A percentile compares a stretch with the other conserved stretches of the same genome.
Evolutionary conservation across 2,329 filamentous ascomycete species (phyloP).

Genomic region (Alternaria arborescens): DNA sequence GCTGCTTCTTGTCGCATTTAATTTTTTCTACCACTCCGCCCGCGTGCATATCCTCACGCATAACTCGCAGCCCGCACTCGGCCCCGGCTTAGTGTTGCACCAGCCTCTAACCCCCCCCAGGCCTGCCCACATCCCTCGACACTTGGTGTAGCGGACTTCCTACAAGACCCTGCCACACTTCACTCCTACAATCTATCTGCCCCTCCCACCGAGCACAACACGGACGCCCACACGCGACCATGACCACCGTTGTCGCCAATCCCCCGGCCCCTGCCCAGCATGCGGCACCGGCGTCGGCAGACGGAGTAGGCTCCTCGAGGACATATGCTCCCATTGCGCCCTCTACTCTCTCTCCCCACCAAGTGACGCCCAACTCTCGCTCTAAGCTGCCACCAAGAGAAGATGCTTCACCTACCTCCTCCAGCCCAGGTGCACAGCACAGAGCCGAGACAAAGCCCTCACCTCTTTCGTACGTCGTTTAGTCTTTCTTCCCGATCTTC

Average conservation of each 20-base stretch:
- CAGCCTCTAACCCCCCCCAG: conserved; percentile 32
- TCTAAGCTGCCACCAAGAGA: conserved; percentile 45
- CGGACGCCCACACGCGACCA: conserved; percentile 42
- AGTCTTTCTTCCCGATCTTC: conserved; percentile 37
- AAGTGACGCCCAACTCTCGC: conserved; percentile 49
- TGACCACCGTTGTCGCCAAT: conserved; percentile 59
- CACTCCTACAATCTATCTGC: conserved; percentile 47
- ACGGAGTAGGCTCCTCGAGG: conserved; percentile 51
- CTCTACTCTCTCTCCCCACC: conserved; percentile 52
- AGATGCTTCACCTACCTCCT: conserved; percentile 53
- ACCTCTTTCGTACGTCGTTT: conserved; percentile 59
- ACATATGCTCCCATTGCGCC: conserved; percentile 57
- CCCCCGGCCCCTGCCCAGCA: conserved; percentile 52
- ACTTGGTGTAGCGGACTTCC: conserved; percentile 46
- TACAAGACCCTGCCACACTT: conserved; percentile 40
- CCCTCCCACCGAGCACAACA: conserved; percentile 25
- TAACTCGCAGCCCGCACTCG: conserved; percentile 8
- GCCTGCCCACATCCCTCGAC: conserved; percentile 46
- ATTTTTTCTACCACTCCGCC: conserved; percentile 3
- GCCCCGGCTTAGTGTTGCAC: conserved; percentile 30
- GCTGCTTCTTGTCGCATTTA: conserved; percentile 7
- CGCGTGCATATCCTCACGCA: conserved; percentile 1
- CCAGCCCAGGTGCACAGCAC: conserved; percentile 48
- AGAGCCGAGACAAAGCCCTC: conserved; percentile 62
- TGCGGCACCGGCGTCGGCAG: conserved; percentile 47